A percentile compares a stretch with the other conserved stretches of the same genome.
These are phyloP conservation scores for Lichtheimia ramosa DNA, from an alignment of 371 early-diverging fungal genomes.

Conservation along the genomic window DNA sequence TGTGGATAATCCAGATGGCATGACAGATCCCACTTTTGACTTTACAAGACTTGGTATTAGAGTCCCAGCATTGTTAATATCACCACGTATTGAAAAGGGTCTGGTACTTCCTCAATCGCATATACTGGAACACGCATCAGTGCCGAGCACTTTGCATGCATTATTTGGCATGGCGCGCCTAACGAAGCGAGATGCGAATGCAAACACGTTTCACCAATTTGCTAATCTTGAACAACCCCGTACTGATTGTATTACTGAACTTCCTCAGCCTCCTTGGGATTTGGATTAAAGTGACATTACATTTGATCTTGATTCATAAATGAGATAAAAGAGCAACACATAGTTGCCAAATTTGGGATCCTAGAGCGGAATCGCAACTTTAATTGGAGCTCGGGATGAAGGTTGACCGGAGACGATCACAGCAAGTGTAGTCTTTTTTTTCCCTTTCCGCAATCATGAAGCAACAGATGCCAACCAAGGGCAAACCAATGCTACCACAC, in stretches of 20 bases:
- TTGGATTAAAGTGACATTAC: too few relatives aligned
- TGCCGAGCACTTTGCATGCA: conserved; percentile 37
- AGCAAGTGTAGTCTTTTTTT: neutral
- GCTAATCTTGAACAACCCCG: conserved; percentile 15
- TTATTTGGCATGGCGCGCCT: conserved; percentile 26
- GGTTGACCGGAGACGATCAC: too few relatives aligned
- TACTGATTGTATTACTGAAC: conserved; percentile 11
- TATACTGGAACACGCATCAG: conserved; percentile 38
- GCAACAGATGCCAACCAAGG: neutral
- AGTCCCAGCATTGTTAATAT: conserved; percentile 44
- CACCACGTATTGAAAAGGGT: conserved; percentile 34
- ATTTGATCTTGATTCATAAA: too few relatives aligned
- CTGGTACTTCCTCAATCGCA: conserved; percentile 10
- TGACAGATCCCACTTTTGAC: conserved; percentile 20
- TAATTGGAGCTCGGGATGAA: too few relatives aligned
- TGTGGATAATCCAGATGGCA: conserved; percentile 30
- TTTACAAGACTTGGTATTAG: conserved; percentile 38
- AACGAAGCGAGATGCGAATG: conserved; percentile 32
- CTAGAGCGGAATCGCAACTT: too few relatives aligned
- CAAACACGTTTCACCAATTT: conserved; percentile 15
- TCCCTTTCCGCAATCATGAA: conserved; percentile 1
- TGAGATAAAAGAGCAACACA: too few relatives aligned
- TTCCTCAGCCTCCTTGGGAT: conserved; percentile 15
- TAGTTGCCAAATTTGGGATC: too few relatives aligned
- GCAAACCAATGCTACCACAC: conserved; percentile 4